A percentile compares a stretch with the other conserved stretches of the same genome.
phyloP scores from a whole-genome alignment of 345 rosid genomes.

The Cardiospermum halicacabum region DNA sequence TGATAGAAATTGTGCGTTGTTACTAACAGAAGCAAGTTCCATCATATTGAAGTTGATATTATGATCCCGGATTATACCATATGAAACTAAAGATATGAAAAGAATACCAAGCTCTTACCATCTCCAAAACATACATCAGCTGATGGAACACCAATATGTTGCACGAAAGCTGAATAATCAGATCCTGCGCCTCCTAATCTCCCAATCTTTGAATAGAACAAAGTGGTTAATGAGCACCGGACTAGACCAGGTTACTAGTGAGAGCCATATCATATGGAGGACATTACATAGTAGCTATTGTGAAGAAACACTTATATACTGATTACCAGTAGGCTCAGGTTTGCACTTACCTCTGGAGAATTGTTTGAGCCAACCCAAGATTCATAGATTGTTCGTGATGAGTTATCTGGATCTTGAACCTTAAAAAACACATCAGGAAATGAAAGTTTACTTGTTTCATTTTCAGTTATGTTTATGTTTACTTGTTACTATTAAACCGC shows the following conservation, averaged over 20 bases:
- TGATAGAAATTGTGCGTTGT: neutral
- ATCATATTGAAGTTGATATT: neutral
- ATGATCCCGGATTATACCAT: neutral
- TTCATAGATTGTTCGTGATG: constrained; percentile 60
- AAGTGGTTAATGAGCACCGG: neutral
- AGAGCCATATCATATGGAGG: neutral
- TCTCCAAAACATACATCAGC: constrained; percentile 48
- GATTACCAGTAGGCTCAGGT: neutral
- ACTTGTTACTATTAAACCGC: neutral
- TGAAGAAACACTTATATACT: neutral
- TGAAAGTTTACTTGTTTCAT: too few species aligned
- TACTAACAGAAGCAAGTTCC: neutral
- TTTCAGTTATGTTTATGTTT: neutral
- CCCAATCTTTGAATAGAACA: constrained; percentile 37
- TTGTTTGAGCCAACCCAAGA: constrained; percentile 46
- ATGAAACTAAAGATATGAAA: constrained; percentile 4
- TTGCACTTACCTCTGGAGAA: constrained; percentile 44
- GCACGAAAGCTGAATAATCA: constrained; percentile 76
- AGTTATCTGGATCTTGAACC: constrained; percentile 78
- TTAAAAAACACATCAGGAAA: constrained; percentile 31
- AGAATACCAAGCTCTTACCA: constrained; percentile 38
- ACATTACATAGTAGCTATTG: neutral
- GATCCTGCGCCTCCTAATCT: constrained; percentile 71
- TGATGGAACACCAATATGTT: constrained; percentile 71
- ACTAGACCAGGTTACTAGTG: neutral